Conservation (phyloP, 2,329 filamentous ascomycete genomes). For the Pseudogymnoascus sp. region DNA sequence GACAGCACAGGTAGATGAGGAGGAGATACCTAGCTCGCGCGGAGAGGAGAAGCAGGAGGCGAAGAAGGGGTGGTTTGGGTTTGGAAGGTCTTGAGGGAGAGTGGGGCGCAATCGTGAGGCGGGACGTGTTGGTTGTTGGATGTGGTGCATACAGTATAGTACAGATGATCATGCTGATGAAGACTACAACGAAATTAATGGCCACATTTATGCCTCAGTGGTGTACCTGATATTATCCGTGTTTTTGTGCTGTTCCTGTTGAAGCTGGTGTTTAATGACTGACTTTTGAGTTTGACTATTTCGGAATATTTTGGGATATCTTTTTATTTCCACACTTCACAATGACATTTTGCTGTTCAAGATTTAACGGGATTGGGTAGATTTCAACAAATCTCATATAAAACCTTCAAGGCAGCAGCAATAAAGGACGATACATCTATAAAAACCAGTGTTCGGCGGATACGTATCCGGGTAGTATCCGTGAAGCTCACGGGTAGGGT, state of each 20-base stretch:
- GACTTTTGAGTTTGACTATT: neutral
- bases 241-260: neutral
- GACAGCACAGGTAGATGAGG: constrained; percentile 19
- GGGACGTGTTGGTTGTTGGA: neutral
- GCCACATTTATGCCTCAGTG: neutral
- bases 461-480: no score
- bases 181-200: neutral
- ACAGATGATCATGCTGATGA: neutral
- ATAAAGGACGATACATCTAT: neutral
- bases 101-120: neutral
- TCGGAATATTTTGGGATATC: neutral
- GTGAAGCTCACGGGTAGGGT: no score
- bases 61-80: constrained; percentile 74
- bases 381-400: neutral
- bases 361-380: neutral
- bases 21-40: constrained; percentile 26
- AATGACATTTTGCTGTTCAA: neutral
- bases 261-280: neutral
- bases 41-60: constrained; percentile 36
- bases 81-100: constrained; percentile 32
- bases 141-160: neutral
- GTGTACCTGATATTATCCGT: neutral
- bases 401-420: neutral
- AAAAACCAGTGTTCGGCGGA: no score
- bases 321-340: neutral